Conservation (phyloP, 148 eudicot genomes). For the Simmondsia chinensis region DNA sequence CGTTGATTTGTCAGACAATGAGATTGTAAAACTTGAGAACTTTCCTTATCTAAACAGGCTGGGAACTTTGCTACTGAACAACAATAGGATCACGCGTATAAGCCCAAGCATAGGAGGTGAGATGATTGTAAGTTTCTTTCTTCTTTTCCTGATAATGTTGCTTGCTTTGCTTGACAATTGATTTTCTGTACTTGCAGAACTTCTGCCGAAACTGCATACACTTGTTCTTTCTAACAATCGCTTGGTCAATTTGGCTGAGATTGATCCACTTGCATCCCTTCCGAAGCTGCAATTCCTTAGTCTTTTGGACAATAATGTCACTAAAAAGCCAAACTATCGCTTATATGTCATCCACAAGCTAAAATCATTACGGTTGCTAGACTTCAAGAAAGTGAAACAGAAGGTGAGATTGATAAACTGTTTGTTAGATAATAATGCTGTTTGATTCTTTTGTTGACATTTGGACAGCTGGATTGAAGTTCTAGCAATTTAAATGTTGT, state of each 20-base stretch:
- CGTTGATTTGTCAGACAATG: constrained; percentile 93
- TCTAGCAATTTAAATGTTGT: not conserved
- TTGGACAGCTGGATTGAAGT: not conserved
- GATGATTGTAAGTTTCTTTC: not conserved
- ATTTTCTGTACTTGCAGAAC: constrained; percentile 41
- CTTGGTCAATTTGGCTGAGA: constrained; percentile 82
- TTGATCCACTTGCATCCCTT: constrained; percentile 90
- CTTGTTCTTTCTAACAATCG: constrained; percentile 90
- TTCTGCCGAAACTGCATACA: constrained; percentile 85
- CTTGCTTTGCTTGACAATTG: constrained; percentile 5
- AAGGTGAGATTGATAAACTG: constrained; percentile 43
- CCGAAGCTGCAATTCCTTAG: constrained; percentile 72
- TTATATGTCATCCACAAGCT: constrained; percentile 80
- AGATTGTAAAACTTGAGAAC: constrained; percentile 95
- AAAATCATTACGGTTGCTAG: constrained; percentile 62
- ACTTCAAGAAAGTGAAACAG: constrained; percentile 85
- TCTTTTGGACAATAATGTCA: constrained; percentile 69
- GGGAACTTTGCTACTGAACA: constrained; percentile 80
- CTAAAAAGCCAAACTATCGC: constrained; percentile 86
- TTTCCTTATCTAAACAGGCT: constrained; percentile 76
- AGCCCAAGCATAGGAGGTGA: constrained; percentile 86
- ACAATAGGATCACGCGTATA: constrained; percentile 89
- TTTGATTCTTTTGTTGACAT: not conserved
- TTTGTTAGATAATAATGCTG: not conserved
- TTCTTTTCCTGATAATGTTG: not conserved